A percentile compares a stretch with the other conserved stretches of the same genome.
Evolutionary conservation across 495 filamentous ascomycete genomes (phyloP).

Genomic region (Trichoderma gamsii): DNA sequence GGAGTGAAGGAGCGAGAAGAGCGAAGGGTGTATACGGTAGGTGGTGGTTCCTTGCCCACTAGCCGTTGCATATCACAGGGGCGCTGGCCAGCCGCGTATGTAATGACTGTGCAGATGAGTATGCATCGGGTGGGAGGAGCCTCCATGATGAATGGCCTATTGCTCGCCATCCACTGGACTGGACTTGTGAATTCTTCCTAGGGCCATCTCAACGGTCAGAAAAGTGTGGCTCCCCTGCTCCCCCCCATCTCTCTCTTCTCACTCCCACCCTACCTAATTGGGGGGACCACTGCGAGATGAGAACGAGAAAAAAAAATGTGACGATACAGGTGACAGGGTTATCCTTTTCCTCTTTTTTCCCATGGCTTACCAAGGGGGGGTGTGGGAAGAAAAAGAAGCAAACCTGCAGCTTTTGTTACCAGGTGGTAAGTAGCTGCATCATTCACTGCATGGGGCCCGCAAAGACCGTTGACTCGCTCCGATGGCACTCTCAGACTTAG

Average conservation of each 20-base stretch:
- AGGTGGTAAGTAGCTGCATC: background rate
- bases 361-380: background rate
- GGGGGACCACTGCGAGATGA: background rate
- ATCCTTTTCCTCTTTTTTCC: background rate
- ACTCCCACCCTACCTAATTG: too few relatives aligned
- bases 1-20: background rate
- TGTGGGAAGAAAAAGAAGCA: too few relatives aligned
- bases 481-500: background rate
- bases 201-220: slow-evolving; percentile 12
- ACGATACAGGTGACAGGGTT: too few relatives aligned
- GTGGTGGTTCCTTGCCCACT: background rate
- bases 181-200: background rate
- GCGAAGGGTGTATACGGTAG: background rate
- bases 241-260: background rate
- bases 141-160: too few relatives aligned
- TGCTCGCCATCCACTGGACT: too few relatives aligned
- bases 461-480: background rate
- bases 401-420: background rate
- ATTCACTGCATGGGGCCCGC: background rate
- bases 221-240: background rate
- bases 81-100: background rate
- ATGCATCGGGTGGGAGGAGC: background rate
- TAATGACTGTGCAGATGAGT: background rate
- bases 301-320: background rate
- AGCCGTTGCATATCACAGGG: slow-evolving; percentile 6